phyloP scores from a whole-genome alignment of 176 grass and related monocot genomes.

The Oryza meyeriana region DNA sequence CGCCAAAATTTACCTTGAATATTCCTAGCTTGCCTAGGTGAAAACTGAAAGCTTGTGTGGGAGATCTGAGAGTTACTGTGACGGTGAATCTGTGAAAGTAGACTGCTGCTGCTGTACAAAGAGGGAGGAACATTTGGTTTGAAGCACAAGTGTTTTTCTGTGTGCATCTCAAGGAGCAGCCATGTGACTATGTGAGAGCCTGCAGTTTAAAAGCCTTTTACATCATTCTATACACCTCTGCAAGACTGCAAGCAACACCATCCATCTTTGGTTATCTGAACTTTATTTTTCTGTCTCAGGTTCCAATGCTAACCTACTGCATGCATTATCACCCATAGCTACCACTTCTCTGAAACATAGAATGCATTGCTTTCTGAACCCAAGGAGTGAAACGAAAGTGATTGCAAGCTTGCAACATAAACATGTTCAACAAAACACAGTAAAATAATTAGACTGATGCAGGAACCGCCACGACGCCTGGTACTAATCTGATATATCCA shows the following conservation, averaged over 20 bases:
- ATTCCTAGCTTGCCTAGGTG: too few species aligned
- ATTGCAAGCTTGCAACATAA: not conserved
- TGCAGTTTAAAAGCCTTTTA: not conserved
- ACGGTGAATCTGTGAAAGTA: not conserved
- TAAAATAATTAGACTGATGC: not conserved
- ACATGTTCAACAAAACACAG: not conserved
- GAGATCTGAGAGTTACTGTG: not conserved
- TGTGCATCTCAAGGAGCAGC: slow-evolving; percentile 6
- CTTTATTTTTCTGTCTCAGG: not conserved
- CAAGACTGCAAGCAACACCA: too few species aligned
- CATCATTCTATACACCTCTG: slow-evolving; percentile 32
- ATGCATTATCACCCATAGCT: not conserved
- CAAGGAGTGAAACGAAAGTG: slow-evolving; percentile 33
- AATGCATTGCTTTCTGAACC: slow-evolving; percentile 14
- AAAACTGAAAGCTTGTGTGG: too few species aligned
- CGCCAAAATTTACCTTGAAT: too few species aligned
- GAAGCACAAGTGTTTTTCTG: not conserved
- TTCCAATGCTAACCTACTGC: not conserved
- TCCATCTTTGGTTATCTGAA: not conserved
- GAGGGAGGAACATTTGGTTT: not conserved
- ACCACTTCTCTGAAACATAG: not conserved
- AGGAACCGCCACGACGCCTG: not conserved
- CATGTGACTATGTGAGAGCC: slow-evolving; percentile 26
- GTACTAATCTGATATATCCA: too few species aligned
- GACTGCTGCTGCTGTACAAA: not conserved